Evolutionary conservation across 495 filamentous ascomycete species (phyloP).

Genomic region (Penicillium fimorum): DNA sequence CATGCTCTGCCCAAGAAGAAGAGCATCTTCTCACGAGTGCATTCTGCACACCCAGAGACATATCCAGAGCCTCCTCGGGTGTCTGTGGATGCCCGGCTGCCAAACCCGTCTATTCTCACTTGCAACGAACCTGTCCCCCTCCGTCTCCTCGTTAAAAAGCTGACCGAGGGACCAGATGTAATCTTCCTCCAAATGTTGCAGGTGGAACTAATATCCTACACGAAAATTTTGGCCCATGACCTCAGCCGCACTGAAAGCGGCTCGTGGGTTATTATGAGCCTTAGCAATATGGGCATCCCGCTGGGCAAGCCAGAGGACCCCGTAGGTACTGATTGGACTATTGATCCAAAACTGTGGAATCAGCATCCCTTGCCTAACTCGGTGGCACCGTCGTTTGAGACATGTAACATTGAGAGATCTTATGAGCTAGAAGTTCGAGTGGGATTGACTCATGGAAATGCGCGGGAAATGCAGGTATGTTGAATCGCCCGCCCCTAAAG

Average conservation of each 20-base stretch:
- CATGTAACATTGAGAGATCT: conserved; percentile 78
- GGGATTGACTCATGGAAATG: conserved; percentile 62
- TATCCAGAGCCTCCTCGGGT: conserved; percentile 47
- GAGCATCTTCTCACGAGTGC: conserved; percentile 52
- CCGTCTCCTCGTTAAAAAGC: conserved; percentile 71
- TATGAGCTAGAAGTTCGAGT: conserved; percentile 84
- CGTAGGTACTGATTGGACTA: conserved; percentile 59
- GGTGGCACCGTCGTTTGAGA: conserved; percentile 78
- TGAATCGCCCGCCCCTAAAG: not conserved
- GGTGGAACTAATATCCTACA: conserved; percentile 76
- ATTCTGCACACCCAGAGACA: conserved; percentile 23
- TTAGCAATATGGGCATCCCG: conserved; percentile 64
- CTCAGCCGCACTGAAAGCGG: conserved; percentile 60
- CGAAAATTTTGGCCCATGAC: conserved; percentile 72
- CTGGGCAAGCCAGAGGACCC: conserved; percentile 58
- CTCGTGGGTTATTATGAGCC: conserved; percentile 67
- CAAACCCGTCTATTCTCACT: conserved; percentile 83
- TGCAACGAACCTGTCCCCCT: conserved; percentile 84
- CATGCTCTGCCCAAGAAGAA: conserved; percentile 46
- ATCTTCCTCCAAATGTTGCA: conserved; percentile 77
- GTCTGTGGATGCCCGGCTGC: conserved; percentile 75
- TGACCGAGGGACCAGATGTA: conserved; percentile 59
- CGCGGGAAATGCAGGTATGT: conserved; percentile 53
- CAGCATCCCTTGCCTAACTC: conserved; percentile 70
- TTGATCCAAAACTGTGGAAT: conserved; percentile 70